Conservation (phyloP, 1,284 basidiomycete species). For the Wallemia mellicola region DNA sequence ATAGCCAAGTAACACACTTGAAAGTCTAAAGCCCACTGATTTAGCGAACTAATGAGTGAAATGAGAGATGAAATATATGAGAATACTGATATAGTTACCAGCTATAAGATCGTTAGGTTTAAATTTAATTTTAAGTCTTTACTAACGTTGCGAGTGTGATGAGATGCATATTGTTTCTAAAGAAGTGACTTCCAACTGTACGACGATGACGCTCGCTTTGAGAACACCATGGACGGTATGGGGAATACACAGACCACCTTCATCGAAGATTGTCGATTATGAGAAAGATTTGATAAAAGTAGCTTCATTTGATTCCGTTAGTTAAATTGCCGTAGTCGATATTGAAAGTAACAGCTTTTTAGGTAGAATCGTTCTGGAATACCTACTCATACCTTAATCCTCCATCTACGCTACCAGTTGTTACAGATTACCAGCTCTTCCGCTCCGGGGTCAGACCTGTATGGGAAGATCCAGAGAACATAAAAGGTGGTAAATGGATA, state of each 20-base stretch:
- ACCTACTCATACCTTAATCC: slow-evolving; percentile 46
- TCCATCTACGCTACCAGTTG: slow-evolving; percentile 37
- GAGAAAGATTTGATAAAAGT: slow-evolving; percentile 65
- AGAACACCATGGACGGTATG: not conserved
- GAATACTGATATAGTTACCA: slow-evolving; percentile 1
- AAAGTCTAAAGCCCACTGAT: slow-evolving; percentile 90
- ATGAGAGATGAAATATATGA: not conserved
- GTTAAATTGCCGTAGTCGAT: slow-evolving; percentile 10
- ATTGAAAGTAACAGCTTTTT: not conserved
- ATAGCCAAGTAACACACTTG: slow-evolving; percentile 22
- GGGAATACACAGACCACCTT: slow-evolving; percentile 30
- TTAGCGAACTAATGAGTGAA: slow-evolving; percentile 62
- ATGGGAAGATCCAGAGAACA: slow-evolving; percentile 67
- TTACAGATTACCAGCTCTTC: slow-evolving; percentile 59
- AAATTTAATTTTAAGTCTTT: not conserved
- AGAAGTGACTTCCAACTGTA: not conserved
- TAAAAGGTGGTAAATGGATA: slow-evolving; percentile 71
- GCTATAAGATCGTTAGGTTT: not conserved
- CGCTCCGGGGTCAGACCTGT: slow-evolving; percentile 51
- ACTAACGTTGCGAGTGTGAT: slow-evolving; percentile 46
- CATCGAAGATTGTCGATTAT: slow-evolving; percentile 45
- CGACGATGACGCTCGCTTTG: not conserved
- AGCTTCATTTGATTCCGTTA: slow-evolving; percentile 38
- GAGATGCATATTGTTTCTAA: slow-evolving; percentile 20
- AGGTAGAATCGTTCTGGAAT: slow-evolving; percentile 48